Evolutionary conservation across 495 filamentous ascomycete species (phyloP).

Genomic region (Glutinoglossum americanum): DNA sequence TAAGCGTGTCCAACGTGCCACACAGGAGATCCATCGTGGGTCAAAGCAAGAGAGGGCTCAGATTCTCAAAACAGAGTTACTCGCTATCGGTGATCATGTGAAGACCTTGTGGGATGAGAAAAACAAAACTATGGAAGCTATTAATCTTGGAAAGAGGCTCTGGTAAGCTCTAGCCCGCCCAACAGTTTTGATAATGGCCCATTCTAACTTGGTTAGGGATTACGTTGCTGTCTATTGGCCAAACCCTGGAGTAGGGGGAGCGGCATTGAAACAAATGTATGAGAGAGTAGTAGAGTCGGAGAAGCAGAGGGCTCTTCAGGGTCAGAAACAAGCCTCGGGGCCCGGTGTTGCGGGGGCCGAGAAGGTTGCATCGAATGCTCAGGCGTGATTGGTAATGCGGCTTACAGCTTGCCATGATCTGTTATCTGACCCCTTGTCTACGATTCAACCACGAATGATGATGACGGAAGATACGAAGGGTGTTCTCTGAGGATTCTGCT

Average conservation of each 20-base stretch:
- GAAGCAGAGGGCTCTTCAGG: not conserved
- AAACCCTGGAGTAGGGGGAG: conserved; percentile 13
- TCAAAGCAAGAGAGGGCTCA: conserved; percentile 34
- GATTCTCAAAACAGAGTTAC: conserved; percentile 27
- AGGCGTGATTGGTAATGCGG: not conserved
- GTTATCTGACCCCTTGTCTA: not conserved
- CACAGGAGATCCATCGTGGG: conserved; percentile 25
- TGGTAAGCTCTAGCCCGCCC: conserved; percentile 16
- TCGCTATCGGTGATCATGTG: conserved; percentile 22
- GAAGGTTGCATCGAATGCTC: not conserved
- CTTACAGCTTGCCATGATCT: not conserved
- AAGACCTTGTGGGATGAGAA: conserved; percentile 10
- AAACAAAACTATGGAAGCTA: conserved; percentile 6
- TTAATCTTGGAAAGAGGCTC: conserved; percentile 8
- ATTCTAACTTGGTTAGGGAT: conserved; percentile 12
- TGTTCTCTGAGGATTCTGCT: not conserved
- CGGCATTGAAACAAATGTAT: conserved; percentile 25
- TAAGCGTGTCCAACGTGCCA: conserved; percentile 34
- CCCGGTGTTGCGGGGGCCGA: not conserved
- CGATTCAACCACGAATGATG: not conserved
- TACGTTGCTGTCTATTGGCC: conserved; percentile 22
- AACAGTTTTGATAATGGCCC: not conserved
- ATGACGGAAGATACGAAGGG: not conserved
- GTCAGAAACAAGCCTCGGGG: not conserved
- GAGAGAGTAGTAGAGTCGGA: conserved; percentile 18